phyloP scores from a whole-genome alignment of 176 grass and related monocot genomes.

The Urochloa ruziziensis region DNA sequence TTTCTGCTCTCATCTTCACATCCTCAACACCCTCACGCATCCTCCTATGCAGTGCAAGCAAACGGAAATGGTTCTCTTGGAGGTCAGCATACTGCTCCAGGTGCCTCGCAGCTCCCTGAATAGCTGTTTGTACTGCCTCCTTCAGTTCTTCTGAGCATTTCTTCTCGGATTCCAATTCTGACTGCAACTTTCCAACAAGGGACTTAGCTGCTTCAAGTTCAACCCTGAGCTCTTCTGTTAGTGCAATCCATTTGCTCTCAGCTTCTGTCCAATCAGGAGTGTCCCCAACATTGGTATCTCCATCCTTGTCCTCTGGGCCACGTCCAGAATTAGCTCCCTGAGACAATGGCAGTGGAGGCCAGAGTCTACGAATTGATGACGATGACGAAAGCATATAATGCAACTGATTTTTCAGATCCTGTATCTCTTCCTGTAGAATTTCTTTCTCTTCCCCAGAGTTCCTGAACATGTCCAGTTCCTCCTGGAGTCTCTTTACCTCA shows the following conservation, averaged over 20 bases:
- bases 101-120: conserved; percentile 87
- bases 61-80: conserved; percentile 86
- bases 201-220: conserved; percentile 70
- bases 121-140: conserved; percentile 86
- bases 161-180: conserved; percentile 81
- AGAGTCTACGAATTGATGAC: conserved; percentile 38
- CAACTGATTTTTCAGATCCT: conserved; percentile 81
- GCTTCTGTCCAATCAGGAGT: conserved; percentile 50
- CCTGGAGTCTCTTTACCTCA: conserved; percentile 73
- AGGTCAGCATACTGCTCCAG: conserved; percentile 96
- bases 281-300: conserved; percentile 37
- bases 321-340: conserved; percentile 35
- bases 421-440: conserved; percentile 86
- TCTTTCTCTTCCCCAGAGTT: conserved; percentile 80
- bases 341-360: conserved; percentile 34
- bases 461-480: conserved; percentile 64
- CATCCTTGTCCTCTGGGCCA: conserved; percentile 49
- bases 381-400: conserved; percentile 70
- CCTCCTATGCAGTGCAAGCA: conserved; percentile 70
- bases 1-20: conserved; percentile 68
- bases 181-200: conserved; percentile 46
- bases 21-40: conserved; percentile 87
- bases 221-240: conserved; percentile 80
- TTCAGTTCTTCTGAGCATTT: conserved; percentile 84
- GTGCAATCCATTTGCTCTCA: conserved; percentile 81